These are phyloP conservation scores for Vaucheria bursata DNA, from an alignment of 352 stramenopile species.

Conservation along the genomic window DNA sequence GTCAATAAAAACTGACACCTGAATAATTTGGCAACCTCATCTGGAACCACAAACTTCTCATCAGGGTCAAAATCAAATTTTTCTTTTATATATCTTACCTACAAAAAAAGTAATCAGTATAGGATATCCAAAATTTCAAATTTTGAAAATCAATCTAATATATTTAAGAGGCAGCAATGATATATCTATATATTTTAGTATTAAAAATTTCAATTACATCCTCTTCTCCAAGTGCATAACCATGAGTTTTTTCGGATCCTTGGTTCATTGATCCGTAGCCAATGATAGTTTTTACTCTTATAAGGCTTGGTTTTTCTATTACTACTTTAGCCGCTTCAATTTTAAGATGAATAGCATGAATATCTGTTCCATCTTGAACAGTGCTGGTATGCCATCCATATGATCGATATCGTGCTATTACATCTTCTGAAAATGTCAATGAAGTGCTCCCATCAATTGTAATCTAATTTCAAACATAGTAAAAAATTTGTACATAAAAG, in stretches of 20 bases:
- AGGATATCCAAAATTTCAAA: neutral
- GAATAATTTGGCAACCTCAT: slow-evolving; percentile 68
- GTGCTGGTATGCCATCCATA: slow-evolving; percentile 94
- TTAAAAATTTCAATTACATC: slow-evolving; percentile 66
- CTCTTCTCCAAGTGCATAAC: slow-evolving; percentile 83
- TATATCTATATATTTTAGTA: too few species aligned
- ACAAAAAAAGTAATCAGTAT: too few species aligned
- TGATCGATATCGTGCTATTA: slow-evolving; percentile 90
- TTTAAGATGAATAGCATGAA: slow-evolving; percentile 80
- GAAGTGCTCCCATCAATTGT: slow-evolving; percentile 95
- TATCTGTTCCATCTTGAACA: slow-evolving; percentile 87
- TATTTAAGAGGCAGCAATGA: slow-evolving; percentile 8
- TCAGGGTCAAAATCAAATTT: slow-evolving; percentile 81
- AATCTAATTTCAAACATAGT: too few species aligned
- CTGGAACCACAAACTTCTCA: slow-evolving; percentile 78
- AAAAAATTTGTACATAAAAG: slow-evolving; percentile 46
- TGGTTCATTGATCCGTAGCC: slow-evolving; percentile 80
- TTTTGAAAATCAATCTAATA: neutral
- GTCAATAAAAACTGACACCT: too few species aligned
- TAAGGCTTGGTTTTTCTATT: slow-evolving; percentile 92
- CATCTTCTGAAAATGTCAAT: slow-evolving; percentile 95
- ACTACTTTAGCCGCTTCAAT: slow-evolving; percentile 83
- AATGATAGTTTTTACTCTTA: slow-evolving; percentile 95
- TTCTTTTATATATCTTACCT: slow-evolving; percentile 61
- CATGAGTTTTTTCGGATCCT: slow-evolving; percentile 86